Conservation (phyloP, 257 asterid genomes). For the Fraxinus anomala region DNA sequence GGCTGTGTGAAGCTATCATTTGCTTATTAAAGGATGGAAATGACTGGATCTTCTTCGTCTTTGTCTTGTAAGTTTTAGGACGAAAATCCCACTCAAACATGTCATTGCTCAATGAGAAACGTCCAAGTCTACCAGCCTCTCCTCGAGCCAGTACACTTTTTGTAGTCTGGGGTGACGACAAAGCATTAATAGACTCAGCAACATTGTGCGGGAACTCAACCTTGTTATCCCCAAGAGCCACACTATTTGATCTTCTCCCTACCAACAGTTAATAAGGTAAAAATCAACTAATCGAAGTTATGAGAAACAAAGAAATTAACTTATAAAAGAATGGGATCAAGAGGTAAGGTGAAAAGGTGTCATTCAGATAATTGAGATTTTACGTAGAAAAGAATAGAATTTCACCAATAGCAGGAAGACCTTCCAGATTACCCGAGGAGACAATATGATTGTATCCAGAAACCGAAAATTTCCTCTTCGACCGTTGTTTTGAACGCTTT, state of each 20-base stretch:
- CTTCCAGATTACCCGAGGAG: conserved; percentile 55
- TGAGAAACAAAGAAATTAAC: background rate
- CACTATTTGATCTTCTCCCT: conserved; percentile 72
- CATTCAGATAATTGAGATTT: background rate
- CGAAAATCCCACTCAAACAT: conserved; percentile 60
- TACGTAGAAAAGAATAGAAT: conserved; percentile 15
- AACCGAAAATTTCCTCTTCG: conserved; percentile 71
- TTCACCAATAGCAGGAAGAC: conserved; percentile 54
- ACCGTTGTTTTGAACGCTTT: conserved; percentile 83
- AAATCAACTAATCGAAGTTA: conserved; percentile 5
- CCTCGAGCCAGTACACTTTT: conserved; percentile 53
- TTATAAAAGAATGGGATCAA: background rate
- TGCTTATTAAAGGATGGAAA: conserved; percentile 42
- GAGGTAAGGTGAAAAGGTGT: background rate
- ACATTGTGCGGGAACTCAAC: conserved; percentile 35
- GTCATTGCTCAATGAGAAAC: conserved; percentile 47
- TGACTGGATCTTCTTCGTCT: conserved; percentile 52
- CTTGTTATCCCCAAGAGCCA: conserved; percentile 57
- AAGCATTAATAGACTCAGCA: conserved; percentile 60
- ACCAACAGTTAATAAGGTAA: conserved; percentile 24
- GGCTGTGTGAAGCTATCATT: conserved; percentile 41
- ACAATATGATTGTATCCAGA: conserved; percentile 60
- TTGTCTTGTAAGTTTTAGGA: conserved; percentile 51
- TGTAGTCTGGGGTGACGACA: conserved; percentile 62
- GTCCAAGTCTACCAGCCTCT: conserved; percentile 32